Evolutionary conservation across 805 yeast genomes (phyloP).

Genomic region (Sugiyamaella qingdaonensis): DNA sequence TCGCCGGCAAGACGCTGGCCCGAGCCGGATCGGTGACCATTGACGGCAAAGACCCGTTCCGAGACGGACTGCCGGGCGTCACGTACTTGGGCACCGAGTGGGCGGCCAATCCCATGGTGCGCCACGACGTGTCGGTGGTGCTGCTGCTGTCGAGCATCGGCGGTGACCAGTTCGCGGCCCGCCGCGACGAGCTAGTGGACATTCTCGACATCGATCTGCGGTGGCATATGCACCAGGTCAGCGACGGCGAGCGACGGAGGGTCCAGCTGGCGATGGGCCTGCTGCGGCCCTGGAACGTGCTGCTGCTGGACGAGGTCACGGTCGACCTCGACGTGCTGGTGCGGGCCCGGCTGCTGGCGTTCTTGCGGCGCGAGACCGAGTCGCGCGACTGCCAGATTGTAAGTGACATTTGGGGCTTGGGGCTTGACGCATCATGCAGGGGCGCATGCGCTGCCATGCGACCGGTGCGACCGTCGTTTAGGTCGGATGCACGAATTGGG

Average conservation of each 20-base stretch:
- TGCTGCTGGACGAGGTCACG: slow-evolving; percentile 93
- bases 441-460: no score
- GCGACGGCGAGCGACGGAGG: slow-evolving; percentile 93
- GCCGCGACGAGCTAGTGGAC: slow-evolving; percentile 71
- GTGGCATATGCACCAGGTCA: slow-evolving; percentile 90
- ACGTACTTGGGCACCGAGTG: slow-evolving; percentile 96
- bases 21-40: slow-evolving; percentile 63
- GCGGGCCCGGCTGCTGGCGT: slow-evolving; percentile 65
- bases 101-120: slow-evolving; percentile 88
- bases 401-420: not conserved
- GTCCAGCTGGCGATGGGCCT: slow-evolving; percentile 94
- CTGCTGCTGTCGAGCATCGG: slow-evolving; percentile 79
- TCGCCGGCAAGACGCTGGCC: slow-evolving; percentile 90
- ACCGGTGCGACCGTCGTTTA: not conserved
- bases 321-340: slow-evolving; percentile 95
- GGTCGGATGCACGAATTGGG: not conserved
- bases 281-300: slow-evolving; percentile 80
- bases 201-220: slow-evolving; percentile 78
- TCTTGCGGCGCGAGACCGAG: slow-evolving; percentile 69
- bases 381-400: slow-evolving; percentile 69
- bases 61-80: slow-evolving; percentile 43
- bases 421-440: no score
- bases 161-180: slow-evolving; percentile 63
- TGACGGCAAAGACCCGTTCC: slow-evolving; percentile 87
- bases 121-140: slow-evolving; percentile 85